A percentile compares a stretch with the other conserved stretches of the same genome.
Conservation (phyloP, 1,284 basidiomycete genomes). For the Tilletia setariae region DNA sequence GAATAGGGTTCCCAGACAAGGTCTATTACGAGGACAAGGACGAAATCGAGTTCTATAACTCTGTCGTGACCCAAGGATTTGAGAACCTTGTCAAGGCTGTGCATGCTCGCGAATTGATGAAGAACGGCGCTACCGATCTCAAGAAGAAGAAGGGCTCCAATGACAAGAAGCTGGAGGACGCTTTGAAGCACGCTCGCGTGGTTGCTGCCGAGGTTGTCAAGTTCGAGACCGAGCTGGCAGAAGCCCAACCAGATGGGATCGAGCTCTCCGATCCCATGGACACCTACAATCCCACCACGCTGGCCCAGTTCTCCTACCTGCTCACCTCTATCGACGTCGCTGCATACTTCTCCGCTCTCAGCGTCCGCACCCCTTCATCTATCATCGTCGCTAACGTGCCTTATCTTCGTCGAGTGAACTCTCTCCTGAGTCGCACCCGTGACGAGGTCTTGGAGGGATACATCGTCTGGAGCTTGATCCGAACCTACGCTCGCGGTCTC, state of each 20-base stretch:
- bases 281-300: conserved; percentile 80
- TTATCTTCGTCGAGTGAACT: conserved; percentile 68
- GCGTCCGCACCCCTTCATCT: conserved; percentile 60
- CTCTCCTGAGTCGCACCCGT: conserved; percentile 69
- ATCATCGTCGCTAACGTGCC: conserved; percentile 82
- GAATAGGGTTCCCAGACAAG: conserved; percentile 83
- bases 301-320: conserved; percentile 62
- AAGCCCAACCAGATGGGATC: conserved; percentile 66
- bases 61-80: conserved; percentile 66
- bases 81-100: conserved; percentile 55
- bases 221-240: conserved; percentile 77
- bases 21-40: conserved; percentile 84
- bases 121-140: conserved; percentile 58
- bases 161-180: conserved; percentile 56
- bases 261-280: conserved; percentile 68
- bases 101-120: conserved; percentile 61
- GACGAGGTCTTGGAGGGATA: conserved; percentile 79
- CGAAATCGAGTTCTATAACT: conserved; percentile 69
- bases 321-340: conserved; percentile 76
- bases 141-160: conserved; percentile 52
- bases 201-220: conserved; percentile 72
- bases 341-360: conserved; percentile 77
- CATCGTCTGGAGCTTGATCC: conserved; percentile 59
- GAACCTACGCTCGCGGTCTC: conserved; percentile 38
- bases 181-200: conserved; percentile 58